Evolutionary conservation across 805 yeast species (phyloP).

Genomic region (Spathaspora girioi): DNA sequence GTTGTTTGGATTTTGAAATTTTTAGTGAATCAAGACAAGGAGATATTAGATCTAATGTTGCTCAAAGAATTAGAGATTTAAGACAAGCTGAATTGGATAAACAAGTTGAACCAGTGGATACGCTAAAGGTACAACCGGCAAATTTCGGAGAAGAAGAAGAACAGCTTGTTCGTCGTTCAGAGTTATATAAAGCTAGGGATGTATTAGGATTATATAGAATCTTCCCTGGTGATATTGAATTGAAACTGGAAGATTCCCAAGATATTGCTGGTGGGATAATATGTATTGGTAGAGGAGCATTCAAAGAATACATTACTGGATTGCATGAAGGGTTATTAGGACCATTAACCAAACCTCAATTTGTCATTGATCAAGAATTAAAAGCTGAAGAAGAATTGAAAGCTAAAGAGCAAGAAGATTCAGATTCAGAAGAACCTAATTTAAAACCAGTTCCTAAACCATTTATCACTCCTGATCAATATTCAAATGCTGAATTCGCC

Average conservation of each 20-base stretch:
- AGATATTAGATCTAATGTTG: constrained; percentile 75
- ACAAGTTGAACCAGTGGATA: constrained; percentile 1
- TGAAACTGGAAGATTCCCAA: constrained; percentile 48
- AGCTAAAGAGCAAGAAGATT: constrained; percentile 10
- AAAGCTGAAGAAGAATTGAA: constrained; percentile 10
- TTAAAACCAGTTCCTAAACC: constrained; percentile 54
- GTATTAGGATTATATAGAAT: constrained; percentile 55
- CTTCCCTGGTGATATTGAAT: constrained; percentile 20
- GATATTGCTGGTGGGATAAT: constrained; percentile 78
- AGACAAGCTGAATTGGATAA: constrained; percentile 34
- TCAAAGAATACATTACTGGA: constrained; percentile 86
- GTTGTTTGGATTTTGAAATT: constrained; percentile 81
- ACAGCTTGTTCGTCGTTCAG: constrained; percentile 22
- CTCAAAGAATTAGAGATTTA: constrained; percentile 71
- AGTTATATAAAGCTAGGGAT: constrained; percentile 39
- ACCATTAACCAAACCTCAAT: constrained; percentile 56
- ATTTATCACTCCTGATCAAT: constrained; percentile 59
- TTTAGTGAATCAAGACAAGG: constrained; percentile 83
- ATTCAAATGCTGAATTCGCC: constrained; percentile 52
- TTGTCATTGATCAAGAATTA: constrained; percentile 15
- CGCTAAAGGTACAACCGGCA: constrained; percentile 9
- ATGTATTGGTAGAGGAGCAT: constrained; percentile 94
- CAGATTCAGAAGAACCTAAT: constrained; percentile 12
- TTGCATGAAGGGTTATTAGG: constrained; percentile 94
- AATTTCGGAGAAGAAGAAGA: constrained; percentile 22